Evolutionary conservation across 768 basidiomycete species (phyloP).

Genomic region (Strobilomyces confusus): DNA sequence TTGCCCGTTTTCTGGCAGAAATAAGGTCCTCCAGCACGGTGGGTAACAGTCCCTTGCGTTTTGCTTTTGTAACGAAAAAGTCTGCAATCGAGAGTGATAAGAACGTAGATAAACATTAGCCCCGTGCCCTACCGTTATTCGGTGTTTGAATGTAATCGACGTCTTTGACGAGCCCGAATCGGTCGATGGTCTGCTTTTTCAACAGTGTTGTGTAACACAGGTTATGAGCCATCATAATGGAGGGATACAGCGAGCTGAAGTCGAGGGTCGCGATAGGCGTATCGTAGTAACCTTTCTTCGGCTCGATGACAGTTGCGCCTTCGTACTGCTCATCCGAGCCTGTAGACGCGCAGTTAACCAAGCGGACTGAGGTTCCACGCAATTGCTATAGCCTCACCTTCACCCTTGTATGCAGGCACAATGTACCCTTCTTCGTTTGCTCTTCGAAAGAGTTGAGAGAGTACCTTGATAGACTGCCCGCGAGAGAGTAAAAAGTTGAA

Average conservation of each 20-base stretch:
- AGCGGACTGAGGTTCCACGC: background rate
- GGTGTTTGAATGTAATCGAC: conserved; percentile 93
- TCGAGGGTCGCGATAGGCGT: conserved; percentile 96
- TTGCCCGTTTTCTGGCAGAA: conserved; percentile 89
- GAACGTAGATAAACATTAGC: background rate
- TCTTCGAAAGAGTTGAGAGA: conserved; percentile 92
- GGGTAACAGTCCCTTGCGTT: conserved; percentile 86
- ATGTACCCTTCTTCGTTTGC: conserved; percentile 91
- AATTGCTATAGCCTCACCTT: conserved; percentile 48
- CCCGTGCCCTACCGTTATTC: conserved; percentile 68
- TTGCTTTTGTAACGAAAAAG: conserved; percentile 69
- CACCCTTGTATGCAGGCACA: conserved; percentile 78
- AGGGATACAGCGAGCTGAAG: conserved; percentile 97
- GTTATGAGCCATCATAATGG: conserved; percentile 99
- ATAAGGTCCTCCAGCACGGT: conserved; percentile 93
- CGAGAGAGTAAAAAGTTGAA: conserved; percentile 94
- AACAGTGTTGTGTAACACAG: conserved; percentile 97
- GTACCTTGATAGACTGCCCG: conserved; percentile 97
- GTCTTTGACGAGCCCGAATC: conserved; percentile 73
- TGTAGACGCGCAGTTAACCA: conserved; percentile 26
- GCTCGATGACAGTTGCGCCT: conserved; percentile 98
- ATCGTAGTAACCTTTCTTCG: conserved; percentile 93
- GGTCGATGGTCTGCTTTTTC: conserved; percentile 73
- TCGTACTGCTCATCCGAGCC: conserved; percentile 96
- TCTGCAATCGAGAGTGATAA: conserved; percentile 45